Evolutionary conservation across 768 basidiomycete genomes (phyloP), one percentile per base, ranked within the genome.

Genomic region (Boletus tomentosulus): DNA sequence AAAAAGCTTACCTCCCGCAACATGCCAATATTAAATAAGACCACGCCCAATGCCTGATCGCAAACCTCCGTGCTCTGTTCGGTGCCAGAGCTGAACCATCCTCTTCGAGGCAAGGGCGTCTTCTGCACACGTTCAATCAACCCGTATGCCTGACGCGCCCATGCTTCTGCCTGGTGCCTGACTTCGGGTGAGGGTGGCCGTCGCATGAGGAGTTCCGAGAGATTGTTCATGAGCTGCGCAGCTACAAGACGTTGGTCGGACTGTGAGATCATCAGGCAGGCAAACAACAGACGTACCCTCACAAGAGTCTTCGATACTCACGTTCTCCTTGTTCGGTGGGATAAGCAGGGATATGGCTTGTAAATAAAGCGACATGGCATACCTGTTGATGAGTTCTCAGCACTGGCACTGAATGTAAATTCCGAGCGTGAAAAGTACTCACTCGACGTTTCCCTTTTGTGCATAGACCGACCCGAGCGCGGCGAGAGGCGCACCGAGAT

Each of bases 401-500:
- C 33, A 34, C 13, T 27, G 6, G 10, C 4, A 52, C 11, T 22
- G 7, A 46, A 31, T 28, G 3, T 19, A 12, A 33, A 46, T 15
- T 6, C 16, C 3, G 38, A 15, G 61, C 11, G 10, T 50, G 34
- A 8, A 16, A n/a, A 31, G 37, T 6, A 60, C 66, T 51, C 42
- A 55, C 58, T 84, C 78, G n/a, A 74, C 58, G 52, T 79, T 80
- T 22, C 82, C 85, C 34, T 71, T 71, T 33, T 74, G 71, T 4
- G 79, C 78, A 57, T 88, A 87, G 49, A 83, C 82, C 4, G 76
- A 71, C 1, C 81, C 87, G 4, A 89, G 73, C 1, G 84, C 81
- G 59, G 86, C 86, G 33, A 89, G 73, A 2, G 86, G 86, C 10
- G 85, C 83, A 19, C 81, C 84, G 25, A 89, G 68, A 58, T 88